Conservation (phyloP, 2,329 filamentous ascomycete genomes). For the Aspergillus amoenus region DNA sequence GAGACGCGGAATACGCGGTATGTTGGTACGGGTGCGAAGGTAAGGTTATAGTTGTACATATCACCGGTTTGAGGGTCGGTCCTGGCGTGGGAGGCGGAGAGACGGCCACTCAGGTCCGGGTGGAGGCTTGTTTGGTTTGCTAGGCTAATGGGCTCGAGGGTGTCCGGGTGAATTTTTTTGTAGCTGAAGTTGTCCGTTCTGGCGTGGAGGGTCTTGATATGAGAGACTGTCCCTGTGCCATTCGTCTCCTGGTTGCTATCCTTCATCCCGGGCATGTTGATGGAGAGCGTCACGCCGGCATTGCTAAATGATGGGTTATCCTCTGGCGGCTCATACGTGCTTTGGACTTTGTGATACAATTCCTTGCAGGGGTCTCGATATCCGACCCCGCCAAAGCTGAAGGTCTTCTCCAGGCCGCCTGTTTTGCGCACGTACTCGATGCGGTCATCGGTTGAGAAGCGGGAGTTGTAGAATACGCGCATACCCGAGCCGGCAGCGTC, state of each 20-base stretch:
- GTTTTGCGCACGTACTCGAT: constrained; percentile 60
- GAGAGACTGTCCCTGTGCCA: constrained; percentile 23
- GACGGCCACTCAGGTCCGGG: constrained; percentile 64
- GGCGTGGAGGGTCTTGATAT: constrained; percentile 55
- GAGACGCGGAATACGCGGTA: constrained; percentile 71
- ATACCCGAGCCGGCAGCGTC: constrained; percentile 29
- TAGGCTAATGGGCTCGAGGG: constrained; percentile 70
- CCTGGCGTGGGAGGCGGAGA: constrained; percentile 70
- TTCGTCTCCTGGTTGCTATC: constrained; percentile 19
- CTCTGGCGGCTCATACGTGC: constrained; percentile 16
- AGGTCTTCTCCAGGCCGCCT: constrained; percentile 53
- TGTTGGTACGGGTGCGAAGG: constrained; percentile 54
- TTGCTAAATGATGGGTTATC: constrained; percentile 56
- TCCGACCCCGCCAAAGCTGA: constrained; percentile 68
- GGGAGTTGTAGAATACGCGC: constrained; percentile 68
- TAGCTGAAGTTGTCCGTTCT: constrained; percentile 55
- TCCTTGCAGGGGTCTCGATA: constrained; percentile 67
- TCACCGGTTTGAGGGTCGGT: constrained; percentile 72
- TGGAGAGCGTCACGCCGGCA: constrained; percentile 64
- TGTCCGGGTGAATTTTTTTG: constrained; percentile 66
- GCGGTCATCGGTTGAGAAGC: constrained; percentile 64
- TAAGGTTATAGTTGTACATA: constrained; percentile 79
- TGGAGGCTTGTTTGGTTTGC: constrained; percentile 63
- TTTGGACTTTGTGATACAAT: constrained; percentile 65
- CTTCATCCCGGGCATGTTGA: constrained; percentile 61